Evolutionary conservation across 352 stramenopile species (phyloP).

Genomic region (Globisporangium takayamanum): DNA sequence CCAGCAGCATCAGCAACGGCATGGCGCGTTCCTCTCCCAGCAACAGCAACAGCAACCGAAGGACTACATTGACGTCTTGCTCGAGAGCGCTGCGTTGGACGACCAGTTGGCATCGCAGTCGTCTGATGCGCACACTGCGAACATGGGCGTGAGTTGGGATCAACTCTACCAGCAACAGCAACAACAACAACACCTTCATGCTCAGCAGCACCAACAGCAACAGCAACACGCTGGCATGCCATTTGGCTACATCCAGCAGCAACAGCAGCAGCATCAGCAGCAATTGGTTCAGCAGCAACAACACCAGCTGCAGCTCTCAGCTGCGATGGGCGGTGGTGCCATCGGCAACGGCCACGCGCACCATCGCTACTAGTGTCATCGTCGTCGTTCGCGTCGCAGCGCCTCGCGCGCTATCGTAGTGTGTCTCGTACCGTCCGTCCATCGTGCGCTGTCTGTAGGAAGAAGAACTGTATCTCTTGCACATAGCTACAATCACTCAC

Average conservation of each 20-base stretch:
- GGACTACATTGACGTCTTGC: slow-evolving; percentile 55
- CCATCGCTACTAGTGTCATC: slow-evolving; percentile 15
- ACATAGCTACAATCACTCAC: too few relatives aligned
- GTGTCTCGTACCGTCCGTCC: too few relatives aligned
- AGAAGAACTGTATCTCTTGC: too few relatives aligned
- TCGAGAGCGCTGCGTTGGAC: slow-evolving; percentile 49
- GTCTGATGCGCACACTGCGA: slow-evolving; percentile 18
- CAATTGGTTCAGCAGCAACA: slow-evolving; percentile 4
- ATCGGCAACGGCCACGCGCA: slow-evolving; percentile 20
- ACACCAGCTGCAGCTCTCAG: slow-evolving; percentile 24
- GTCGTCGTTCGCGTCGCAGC: too few relatives aligned
- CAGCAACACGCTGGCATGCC: neutral
- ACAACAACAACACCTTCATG: slow-evolving; percentile 3
- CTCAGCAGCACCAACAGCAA: slow-evolving; percentile 6
- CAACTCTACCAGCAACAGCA: slow-evolving; percentile 6
- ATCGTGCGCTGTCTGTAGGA: too few relatives aligned
- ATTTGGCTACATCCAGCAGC: neutral
- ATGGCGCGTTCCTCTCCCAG: neutral
- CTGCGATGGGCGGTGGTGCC: slow-evolving; percentile 21
- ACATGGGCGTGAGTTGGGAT: slow-evolving; percentile 4
- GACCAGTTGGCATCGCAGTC: slow-evolving; percentile 33
- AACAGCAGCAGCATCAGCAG: slow-evolving; percentile 2
- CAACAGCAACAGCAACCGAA: slow-evolving; percentile 20
- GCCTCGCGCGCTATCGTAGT: too few relatives aligned
- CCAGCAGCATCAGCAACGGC: slow-evolving; percentile 7